Evolutionary conservation across 257 asterid genomes (phyloP).

Genomic region (Nyctanthes arbortristis): DNA sequence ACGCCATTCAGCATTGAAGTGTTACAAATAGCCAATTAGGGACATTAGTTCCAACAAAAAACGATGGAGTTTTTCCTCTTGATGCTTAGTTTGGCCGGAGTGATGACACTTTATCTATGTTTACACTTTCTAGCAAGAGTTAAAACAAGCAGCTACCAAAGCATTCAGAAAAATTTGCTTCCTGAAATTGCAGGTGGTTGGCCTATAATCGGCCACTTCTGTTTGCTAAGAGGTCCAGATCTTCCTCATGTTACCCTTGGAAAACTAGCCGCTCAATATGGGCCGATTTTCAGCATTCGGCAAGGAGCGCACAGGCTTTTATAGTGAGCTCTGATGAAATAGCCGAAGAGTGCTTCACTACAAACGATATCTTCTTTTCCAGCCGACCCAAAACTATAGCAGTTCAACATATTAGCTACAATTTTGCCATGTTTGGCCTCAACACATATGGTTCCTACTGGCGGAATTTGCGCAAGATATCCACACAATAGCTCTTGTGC

Average conservation of each 20-base stretch:
- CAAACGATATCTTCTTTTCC: constrained; percentile 9
- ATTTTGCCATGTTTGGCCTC: constrained; percentile 22
- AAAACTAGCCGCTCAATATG: constrained; percentile 22
- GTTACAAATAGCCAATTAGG: no score
- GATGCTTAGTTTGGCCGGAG: background rate
- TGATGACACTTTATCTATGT: background rate
- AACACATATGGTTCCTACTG: constrained; percentile 25
- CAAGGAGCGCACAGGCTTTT: constrained; percentile 16
- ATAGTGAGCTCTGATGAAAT: constrained; percentile 17
- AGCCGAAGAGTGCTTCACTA: constrained; percentile 22
- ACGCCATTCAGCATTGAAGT: no score
- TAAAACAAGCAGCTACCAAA: background rate
- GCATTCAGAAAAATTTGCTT: background rate
- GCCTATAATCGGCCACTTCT: constrained; percentile 17
- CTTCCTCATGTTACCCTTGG: constrained; percentile 3
- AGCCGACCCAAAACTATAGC: constrained; percentile 21
- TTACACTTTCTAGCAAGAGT: background rate
- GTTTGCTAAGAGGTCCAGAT: no score
- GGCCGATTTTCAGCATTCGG: constrained; percentile 28
- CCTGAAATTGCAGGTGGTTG: constrained; percentile 12
- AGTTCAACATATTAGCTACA: constrained; percentile 12
- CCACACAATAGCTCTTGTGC: constrained; percentile 3
- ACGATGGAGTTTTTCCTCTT: background rate
- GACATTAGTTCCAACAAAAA: background rate
- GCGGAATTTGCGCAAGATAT: constrained; percentile 21